Base-by-base conservation (phyloP, 495 filamentous ascomycete species). In the Haplographium delicatum region DNA sequence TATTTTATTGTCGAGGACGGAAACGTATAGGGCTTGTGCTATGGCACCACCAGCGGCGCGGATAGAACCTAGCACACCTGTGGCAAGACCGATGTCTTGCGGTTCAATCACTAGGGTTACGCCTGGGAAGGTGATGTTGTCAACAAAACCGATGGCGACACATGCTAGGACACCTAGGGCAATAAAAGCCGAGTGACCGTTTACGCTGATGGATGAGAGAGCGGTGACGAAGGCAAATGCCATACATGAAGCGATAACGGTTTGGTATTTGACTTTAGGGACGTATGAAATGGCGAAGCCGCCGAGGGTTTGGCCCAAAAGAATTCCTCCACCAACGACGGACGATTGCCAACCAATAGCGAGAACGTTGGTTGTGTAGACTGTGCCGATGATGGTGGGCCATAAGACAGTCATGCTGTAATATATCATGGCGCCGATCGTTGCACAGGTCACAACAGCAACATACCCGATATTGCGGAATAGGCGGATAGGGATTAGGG, bases 381-480 rank as follows among this genome's bases (percentile, higher is more conserved):
- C 35, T 34, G 55, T 57, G 20, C 47, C 40, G 18, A 59, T 59
- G 10, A 49, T 51, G 15, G 58, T 56, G 15, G 62, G 62, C 35
- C 53, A 51, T 1, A 65, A 37, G 11, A 53, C 39, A 10, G 49
- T 44, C 24, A 63, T 54, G 3, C 45, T 38, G 39, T 58, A 61
- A 45, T 61, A 65, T 11, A 63, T 54, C 58, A 61, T 63, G 7
- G 62, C 55, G 3, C 62, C 50, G 4, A 63, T 47, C 22, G 61
- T 64, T 28, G 61, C 52, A 18, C 66, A 65, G 51, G 62, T 62
- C 5, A 70, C 68, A 20, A 67, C 65, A 39, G 68, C 67, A 39
- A 65, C 61, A 51, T 71, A 76, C 11, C 66, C 61, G 9, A 62
- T 57, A 45, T 74, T 72, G 24, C 62, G 62, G 51, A 78, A 72